These are phyloP conservation scores for Beta macrorhiza DNA, from an alignment of 179 eudicot genomes.

Conservation along the genomic window DNA sequence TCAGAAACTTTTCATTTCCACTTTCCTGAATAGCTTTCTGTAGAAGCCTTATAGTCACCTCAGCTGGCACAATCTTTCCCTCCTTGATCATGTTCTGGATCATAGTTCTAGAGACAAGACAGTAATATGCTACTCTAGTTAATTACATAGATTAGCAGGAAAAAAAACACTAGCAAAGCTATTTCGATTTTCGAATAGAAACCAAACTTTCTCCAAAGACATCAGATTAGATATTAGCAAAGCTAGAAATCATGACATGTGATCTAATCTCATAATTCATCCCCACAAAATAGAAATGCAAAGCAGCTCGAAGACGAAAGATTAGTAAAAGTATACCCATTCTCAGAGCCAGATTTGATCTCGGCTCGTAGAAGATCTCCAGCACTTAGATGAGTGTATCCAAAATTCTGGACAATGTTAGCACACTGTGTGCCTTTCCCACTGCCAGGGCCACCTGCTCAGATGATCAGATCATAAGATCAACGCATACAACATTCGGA, in stretches of 20 bases:
- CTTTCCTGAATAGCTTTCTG: constrained; percentile 71
- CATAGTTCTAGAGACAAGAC: constrained; percentile 49
- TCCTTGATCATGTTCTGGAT: constrained; percentile 91
- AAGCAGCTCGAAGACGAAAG: background rate
- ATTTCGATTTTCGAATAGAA: background rate
- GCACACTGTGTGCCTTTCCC: constrained; percentile 97
- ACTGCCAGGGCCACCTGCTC: constrained; percentile 96
- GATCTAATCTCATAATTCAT: background rate
- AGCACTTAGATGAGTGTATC: constrained; percentile 95
- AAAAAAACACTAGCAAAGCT: background rate
- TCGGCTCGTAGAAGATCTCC: constrained; percentile 96
- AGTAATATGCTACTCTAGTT: background rate
- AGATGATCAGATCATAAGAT: background rate
- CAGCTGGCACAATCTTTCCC: constrained; percentile 94
- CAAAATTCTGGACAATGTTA: constrained; percentile 74
- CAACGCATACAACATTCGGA: background rate
- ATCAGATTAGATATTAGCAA: background rate
- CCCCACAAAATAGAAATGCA: background rate
- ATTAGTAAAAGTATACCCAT: constrained; percentile 43
- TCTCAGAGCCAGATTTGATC: constrained; percentile 78
- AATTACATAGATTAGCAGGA: background rate
- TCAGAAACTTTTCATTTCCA: constrained; percentile 72
- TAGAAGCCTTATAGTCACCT: constrained; percentile 89
- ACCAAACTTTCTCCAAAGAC: background rate
- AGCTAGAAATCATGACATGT: too few relatives aligned